These are phyloP conservation scores for Tuber brumale DNA, from an alignment of 495 filamentous ascomycete genomes.

Conservation along the genomic window DNA sequence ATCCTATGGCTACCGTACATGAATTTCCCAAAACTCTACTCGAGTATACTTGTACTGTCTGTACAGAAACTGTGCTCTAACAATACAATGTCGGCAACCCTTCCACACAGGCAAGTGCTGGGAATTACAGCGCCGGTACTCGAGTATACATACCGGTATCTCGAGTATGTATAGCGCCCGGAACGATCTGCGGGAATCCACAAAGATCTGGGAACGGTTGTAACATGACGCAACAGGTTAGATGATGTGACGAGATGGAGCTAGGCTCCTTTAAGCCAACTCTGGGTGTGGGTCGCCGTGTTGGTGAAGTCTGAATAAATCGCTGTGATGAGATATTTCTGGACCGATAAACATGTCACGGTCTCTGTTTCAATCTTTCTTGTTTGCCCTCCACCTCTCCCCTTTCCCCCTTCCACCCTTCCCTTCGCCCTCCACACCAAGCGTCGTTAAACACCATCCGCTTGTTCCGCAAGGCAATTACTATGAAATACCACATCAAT, in stretches of 20 bases:
- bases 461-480: not conserved
- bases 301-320: not conserved
- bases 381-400: not conserved
- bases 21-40: not conserved
- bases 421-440: not conserved
- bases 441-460: not conserved
- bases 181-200: not conserved
- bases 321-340: not conserved
- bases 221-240: not conserved
- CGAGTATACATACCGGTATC: no score
- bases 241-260: not conserved
- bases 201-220: not conserved
- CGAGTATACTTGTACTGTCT: no score
- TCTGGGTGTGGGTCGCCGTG: not conserved
- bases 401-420: not conserved
- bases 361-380: not conserved
- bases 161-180: no score
- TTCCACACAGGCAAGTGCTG: no score
- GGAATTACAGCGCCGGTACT: no score
- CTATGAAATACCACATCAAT: not conserved
- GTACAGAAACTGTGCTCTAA: not conserved
- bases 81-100: not conserved
- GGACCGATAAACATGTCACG: not conserved
- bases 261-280: not conserved
- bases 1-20: not conserved